A percentile compares a stretch with the other conserved stretches of the same genome.
Conservation (phyloP, 2,329 filamentous ascomycete genomes). For the Zasmidium citrigriseum region DNA sequence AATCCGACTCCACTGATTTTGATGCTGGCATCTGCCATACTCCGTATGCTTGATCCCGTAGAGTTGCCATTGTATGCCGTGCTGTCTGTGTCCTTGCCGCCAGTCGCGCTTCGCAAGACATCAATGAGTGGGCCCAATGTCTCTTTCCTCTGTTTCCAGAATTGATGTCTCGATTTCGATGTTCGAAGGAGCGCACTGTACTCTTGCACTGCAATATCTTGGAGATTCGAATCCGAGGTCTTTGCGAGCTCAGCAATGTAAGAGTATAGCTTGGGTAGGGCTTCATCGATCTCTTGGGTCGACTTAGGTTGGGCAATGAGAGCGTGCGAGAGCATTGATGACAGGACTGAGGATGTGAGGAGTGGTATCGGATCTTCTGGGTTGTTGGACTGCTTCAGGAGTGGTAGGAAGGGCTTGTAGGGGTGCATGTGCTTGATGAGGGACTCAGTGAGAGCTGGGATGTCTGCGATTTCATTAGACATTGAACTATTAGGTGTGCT, state of each 20-base stretch:
- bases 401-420: slow-evolving; percentile 77
- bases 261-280: slow-evolving; percentile 78
- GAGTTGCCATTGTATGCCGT: slow-evolving; percentile 53
- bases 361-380: slow-evolving; percentile 86
- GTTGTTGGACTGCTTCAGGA: slow-evolving; percentile 80
- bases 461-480: slow-evolving; percentile 55
- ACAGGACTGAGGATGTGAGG: slow-evolving; percentile 83
- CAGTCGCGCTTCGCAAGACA: slow-evolving; percentile 75
- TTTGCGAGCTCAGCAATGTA: slow-evolving; percentile 84
- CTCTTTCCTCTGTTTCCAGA: slow-evolving; percentile 88
- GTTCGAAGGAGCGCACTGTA: slow-evolving; percentile 84
- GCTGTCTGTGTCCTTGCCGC: slow-evolving; percentile 68
- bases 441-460: slow-evolving; percentile 74
- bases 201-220: slow-evolving; percentile 92
- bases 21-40: slow-evolving; percentile 67
- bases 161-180: slow-evolving; percentile 71
- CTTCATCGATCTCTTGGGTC: slow-evolving; percentile 66
- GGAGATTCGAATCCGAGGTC: slow-evolving; percentile 82
- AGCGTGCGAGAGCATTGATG: slow-evolving; percentile 70
- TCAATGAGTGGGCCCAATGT: slow-evolving; percentile 79
- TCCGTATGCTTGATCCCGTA: slow-evolving; percentile 36
- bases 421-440: slow-evolving; percentile 71
- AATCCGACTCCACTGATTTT: slow-evolving; percentile 74
- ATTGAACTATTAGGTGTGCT: neutral
- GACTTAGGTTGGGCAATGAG: slow-evolving; percentile 62